These are phyloP conservation scores for Psilocybe cyanescens DNA, from an alignment of 768 basidiomycete genomes.

Conservation along the genomic window DNA sequence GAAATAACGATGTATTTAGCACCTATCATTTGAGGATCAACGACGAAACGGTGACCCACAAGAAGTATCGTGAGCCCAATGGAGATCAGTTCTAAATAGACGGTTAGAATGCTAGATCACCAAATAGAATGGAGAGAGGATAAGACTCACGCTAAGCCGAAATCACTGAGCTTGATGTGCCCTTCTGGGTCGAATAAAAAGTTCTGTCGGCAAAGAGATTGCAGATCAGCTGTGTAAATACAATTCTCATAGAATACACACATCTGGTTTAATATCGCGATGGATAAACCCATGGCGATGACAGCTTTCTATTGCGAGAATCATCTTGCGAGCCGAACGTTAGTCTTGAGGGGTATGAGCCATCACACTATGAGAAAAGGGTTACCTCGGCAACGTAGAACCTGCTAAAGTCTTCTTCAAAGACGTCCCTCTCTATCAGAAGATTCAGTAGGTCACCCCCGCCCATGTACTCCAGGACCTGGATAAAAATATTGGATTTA, in stretches of 20 bases:
- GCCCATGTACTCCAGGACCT: conserved; percentile 95
- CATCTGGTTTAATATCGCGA: conserved; percentile 96
- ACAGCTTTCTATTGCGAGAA: conserved; percentile 91
- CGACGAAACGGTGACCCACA: conserved; percentile 48
- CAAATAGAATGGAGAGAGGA: conserved; percentile 20
- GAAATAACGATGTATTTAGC: conserved; percentile 21
- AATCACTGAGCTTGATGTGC: conserved; percentile 94
- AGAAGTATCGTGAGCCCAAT: conserved; percentile 97
- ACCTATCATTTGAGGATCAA: conserved; percentile 13
- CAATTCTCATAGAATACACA: conserved; percentile 39
- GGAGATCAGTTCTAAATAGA: conserved; percentile 75
- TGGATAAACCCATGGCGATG: conserved; percentile 97
- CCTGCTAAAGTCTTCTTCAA: conserved; percentile 88
- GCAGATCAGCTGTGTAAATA: conserved; percentile 18
- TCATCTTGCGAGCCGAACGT: conserved; percentile 61
- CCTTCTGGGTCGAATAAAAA: conserved; percentile 94
- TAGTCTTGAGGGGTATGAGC: conserved; percentile 20
- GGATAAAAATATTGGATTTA: conserved; percentile 28
- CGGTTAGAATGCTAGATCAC: conserved; percentile 11
- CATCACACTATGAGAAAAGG: conserved; percentile 16
- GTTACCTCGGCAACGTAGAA: conserved; percentile 95
- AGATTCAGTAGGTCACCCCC: conserved; percentile 96
- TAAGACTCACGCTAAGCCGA: conserved; percentile 86
- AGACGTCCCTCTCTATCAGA: conserved; percentile 89
- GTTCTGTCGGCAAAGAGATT: conserved; percentile 57